Evolutionary conservation across 2,329 filamentous ascomycete species (phyloP), one percentile per base, ranked within the genome.

Genomic region (Neobulgaria alba): DNA sequence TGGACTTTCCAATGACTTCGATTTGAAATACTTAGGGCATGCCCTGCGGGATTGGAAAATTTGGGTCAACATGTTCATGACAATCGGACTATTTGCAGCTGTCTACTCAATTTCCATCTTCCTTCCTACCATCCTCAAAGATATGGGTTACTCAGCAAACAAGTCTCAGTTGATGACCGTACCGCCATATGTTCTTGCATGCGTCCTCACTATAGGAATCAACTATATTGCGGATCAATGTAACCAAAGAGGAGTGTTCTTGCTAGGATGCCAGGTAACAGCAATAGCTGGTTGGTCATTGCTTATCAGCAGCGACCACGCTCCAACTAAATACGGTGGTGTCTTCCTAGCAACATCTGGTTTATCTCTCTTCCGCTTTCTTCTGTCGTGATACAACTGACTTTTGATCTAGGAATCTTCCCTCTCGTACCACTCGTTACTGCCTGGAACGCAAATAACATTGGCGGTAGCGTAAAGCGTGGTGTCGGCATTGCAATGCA

Each of bases 401-500:
- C 19, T 7, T 19, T 9, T 3, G 10, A 0, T 68, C 87, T 45
- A 50, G 88, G 89, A 1, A 93, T 94, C 51, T 95, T 93, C 55
- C 86, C 88, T 0, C 79, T 77, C 53, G 84, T 93, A 41, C 67
- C 85, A 8, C 89, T 94, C 56, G 90, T 85, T 0, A 84, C 93
- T 47, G 79, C 79, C 1, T 95, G 89, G 89, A 71, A 81, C 17
- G 78, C 80, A 37, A 95, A 95, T 64, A 95, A 95, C 48, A 73
- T 80, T 21, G 88, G 94, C 61, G 83, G 89, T n/a, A 83, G 90
- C 5, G 90, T 92, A 63, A 95, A 95, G 68, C 77, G 88, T 29
- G 89, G 86, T 29, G 82, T 95, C 12, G 85, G 85, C 0, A 66
- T 95, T 1, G 89, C 88, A 0, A 79, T 94, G 51, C 82, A 94